Evolutionary conservation across 2,329 filamentous ascomycete genomes (phyloP), one percentile per base, ranked within the genome.

Genomic region (Ophioceras dolichostomum): DNA sequence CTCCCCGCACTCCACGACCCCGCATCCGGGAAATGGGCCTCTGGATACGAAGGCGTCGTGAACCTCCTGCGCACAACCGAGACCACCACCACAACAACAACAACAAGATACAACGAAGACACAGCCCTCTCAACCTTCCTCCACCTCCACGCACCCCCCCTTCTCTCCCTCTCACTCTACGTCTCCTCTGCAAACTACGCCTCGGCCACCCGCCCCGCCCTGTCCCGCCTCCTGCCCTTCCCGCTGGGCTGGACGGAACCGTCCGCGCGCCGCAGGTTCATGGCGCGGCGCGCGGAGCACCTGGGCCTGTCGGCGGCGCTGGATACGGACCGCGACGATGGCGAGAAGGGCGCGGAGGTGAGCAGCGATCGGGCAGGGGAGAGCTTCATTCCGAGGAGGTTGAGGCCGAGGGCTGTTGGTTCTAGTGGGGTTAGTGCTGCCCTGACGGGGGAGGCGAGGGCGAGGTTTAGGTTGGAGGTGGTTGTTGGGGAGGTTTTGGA

Each of bases 141-240:
- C 47, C 68, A 78, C 53, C 73, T 78, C 19, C 77, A 80, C 41
- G 84, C 81, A n/a, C 76, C 79, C 35, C 76, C 81, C 22, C 73
- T 96, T 42, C 57, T 95, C 49, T 83, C 93, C 49, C 76, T 95
- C 40, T 88, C 79, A 36, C 79, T 96, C 48, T 96, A 93, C 57
- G 82, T 91, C 44, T 91, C 87, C 22, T 84, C 81, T 40, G 76
- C 86, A 45, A 95, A 96, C 63, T 98, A 91, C 72, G 68, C 77
- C 39, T 65, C 70, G 31, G 64, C 71, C 34, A 94, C 87, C 4
- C 77, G 86, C 13, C 83, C 86, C 3, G 80, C 85, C 27, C 94
- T 87, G 61, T 85, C 79, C 46, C 63, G 67, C 5, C 72, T 95
- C 39, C 73, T 96, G 28, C 75, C 82, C 29, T 94, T 91, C 67